A percentile compares a stretch with the other conserved stretches of the same genome.
Conservation (phyloP, 257 asterid genomes). For the Capsicum baccatum region DNA sequence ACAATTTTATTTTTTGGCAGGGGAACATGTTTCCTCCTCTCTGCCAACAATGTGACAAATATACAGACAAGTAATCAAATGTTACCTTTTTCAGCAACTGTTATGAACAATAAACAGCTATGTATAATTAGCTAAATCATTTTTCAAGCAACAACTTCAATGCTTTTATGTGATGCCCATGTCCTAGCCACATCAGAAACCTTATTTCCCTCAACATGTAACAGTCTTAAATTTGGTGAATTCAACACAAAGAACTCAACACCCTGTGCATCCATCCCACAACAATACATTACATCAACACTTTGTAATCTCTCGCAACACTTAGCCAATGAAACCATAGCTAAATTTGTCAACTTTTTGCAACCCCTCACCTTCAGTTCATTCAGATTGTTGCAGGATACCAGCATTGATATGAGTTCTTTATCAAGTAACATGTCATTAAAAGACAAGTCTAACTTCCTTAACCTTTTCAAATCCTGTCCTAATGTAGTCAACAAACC, state of each 20-base stretch:
- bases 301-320: constrained; percentile 52
- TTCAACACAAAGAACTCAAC: constrained; percentile 57
- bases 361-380: constrained; percentile 82
- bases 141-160: constrained; percentile 54
- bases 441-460: constrained; percentile 73
- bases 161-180: constrained; percentile 44
- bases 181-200: constrained; percentile 47
- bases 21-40: constrained; percentile 10
- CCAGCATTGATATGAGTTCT: constrained; percentile 70
- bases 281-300: constrained; percentile 59
- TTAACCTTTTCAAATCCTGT: constrained; percentile 62
- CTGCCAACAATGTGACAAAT: background rate
- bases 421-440: constrained; percentile 69
- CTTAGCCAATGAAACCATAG: constrained; percentile 41
- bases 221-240: constrained; percentile 42
- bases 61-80: background rate
- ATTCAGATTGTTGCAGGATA: constrained; percentile 54
- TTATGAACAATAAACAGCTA: background rate
- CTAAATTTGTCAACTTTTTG: constrained; percentile 44
- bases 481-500: constrained; percentile 71
- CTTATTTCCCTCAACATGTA: constrained; percentile 67
- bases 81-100: background rate
- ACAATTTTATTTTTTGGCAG: constrained; percentile 6
- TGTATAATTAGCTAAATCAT: background rate
- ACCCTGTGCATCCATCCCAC: constrained; percentile 50